Conservation (phyloP, 306 rosid genomes). For the Dicorynia guianensis region DNA sequence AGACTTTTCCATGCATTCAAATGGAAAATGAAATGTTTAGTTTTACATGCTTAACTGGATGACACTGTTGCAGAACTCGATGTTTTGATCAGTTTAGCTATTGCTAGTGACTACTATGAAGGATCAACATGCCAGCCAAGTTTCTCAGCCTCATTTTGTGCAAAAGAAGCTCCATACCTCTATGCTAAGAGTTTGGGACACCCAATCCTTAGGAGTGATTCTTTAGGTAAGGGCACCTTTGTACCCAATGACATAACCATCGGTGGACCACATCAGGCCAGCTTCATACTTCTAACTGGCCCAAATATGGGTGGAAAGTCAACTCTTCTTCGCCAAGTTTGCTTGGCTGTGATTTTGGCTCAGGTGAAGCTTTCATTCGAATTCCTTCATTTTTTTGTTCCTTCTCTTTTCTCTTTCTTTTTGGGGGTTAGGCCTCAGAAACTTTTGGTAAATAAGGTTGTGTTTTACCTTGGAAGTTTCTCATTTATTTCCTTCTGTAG, state of each 20-base stretch:
- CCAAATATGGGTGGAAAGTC: conserved; percentile 99
- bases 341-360: conserved; percentile 89
- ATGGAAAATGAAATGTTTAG: conserved; percentile 22
- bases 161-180: conserved; percentile 63
- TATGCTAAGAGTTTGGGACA: conserved; percentile 85
- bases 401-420: neutral
- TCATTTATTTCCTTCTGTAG: conserved; percentile 56
- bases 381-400: conserved; percentile 35
- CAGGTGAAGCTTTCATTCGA: conserved; percentile 65
- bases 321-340: conserved; percentile 96
- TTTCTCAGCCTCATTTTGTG: conserved; percentile 55
- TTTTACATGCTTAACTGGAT: conserved; percentile 45
- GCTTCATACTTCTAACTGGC: conserved; percentile 88
- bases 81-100: conserved; percentile 88
- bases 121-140: conserved; percentile 79
- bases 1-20: conserved; percentile 4
- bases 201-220: conserved; percentile 88
- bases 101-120: conserved; percentile 84
- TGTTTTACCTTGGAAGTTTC: conserved; percentile 30
- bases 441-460: conserved; percentile 20
- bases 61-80: conserved; percentile 80
- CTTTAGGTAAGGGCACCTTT: conserved; percentile 82
- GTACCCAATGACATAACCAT: conserved; percentile 77
- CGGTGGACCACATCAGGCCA: conserved; percentile 79
- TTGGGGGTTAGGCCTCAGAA: conserved; percentile 3